Evolutionary conservation across 345 rosid genomes (phyloP).

Genomic region (Raphanus raphanistrum): DNA sequence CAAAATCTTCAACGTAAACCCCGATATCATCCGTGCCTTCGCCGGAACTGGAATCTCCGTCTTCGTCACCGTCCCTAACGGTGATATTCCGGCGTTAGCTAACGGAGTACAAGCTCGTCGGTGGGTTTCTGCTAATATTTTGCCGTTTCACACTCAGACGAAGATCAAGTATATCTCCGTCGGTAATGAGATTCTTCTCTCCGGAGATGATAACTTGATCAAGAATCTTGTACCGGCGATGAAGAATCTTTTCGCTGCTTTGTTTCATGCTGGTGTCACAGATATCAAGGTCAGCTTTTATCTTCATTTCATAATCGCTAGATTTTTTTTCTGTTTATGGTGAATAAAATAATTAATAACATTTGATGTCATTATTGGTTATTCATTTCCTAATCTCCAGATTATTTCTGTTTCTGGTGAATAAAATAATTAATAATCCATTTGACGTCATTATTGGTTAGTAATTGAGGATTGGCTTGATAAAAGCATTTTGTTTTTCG

Average conservation of each 20-base stretch:
- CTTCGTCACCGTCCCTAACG: conserved; percentile 57
- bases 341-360: background rate
- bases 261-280: conserved; percentile 55
- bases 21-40: conserved; percentile 69
- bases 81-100: conserved; percentile 55
- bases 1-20: conserved; percentile 68
- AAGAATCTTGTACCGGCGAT: conserved; percentile 68
- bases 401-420: background rate
- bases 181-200: conserved; percentile 69
- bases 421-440: background rate
- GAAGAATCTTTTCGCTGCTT: conserved; percentile 55
- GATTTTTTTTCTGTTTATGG: background rate
- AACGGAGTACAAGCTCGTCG: conserved; percentile 41
- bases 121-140: conserved; percentile 61
- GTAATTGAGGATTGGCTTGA: conserved; percentile 18
- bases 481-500: background rate
- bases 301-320: background rate
- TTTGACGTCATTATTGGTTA: background rate
- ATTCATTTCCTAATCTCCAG: background rate
- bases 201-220: conserved; percentile 43
- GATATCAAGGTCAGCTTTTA: conserved; percentile 55
- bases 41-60: conserved; percentile 59
- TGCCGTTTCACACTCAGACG: conserved; percentile 69
- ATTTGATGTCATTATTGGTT: no score
- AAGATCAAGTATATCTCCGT: conserved; percentile 58